phyloP scores from a whole-genome alignment of 208 protist genomes.

The Tritrichomonas musculus region DNA sequence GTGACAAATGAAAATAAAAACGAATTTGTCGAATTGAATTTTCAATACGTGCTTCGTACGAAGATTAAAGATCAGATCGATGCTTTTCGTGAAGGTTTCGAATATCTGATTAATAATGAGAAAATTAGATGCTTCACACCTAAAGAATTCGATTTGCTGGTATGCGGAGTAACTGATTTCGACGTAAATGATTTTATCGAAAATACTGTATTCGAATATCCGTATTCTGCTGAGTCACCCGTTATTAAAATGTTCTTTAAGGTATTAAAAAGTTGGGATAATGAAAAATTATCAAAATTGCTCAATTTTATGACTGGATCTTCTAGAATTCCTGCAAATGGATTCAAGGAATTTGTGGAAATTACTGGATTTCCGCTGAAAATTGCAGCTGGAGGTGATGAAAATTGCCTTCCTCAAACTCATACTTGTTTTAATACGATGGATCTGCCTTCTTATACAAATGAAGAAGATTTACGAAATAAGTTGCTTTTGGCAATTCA shows the following conservation, averaged over 20 bases:
- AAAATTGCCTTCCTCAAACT: slow-evolving; percentile 73
- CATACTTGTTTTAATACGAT: slow-evolving; percentile 93
- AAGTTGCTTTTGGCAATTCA: slow-evolving; percentile 49
- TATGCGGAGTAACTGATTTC: slow-evolving; percentile 88
- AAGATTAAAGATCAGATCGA: slow-evolving; percentile 85
- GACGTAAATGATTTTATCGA: slow-evolving; percentile 78
- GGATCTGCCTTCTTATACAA: slow-evolving; percentile 81
- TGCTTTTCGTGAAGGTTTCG: slow-evolving; percentile 84
- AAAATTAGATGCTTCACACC: slow-evolving; percentile 82
- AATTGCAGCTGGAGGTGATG: slow-evolving; percentile 39
- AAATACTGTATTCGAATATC: slow-evolving; percentile 82
- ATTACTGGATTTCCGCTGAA: slow-evolving; percentile 45
- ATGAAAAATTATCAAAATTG: slow-evolving; percentile 73
- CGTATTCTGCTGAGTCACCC: slow-evolving; percentile 49
- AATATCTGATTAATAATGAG: slow-evolving; percentile 78
- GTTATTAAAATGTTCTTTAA: slow-evolving; percentile 94
- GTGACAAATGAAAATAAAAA: slow-evolving; percentile 89
- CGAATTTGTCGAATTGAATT: slow-evolving; percentile 87
- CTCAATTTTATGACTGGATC: slow-evolving; percentile 96
- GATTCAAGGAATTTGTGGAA: slow-evolving; percentile 71
- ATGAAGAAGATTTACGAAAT: slow-evolving; percentile 53
- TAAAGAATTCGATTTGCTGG: slow-evolving; percentile 93
- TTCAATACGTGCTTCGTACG: slow-evolving; percentile 75
- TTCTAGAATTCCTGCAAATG: slow-evolving; percentile 86
- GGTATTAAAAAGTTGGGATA: slow-evolving; percentile 64